Base-by-base conservation (phyloP, 148 eudicot species). In the Silene uniflora region DNA sequence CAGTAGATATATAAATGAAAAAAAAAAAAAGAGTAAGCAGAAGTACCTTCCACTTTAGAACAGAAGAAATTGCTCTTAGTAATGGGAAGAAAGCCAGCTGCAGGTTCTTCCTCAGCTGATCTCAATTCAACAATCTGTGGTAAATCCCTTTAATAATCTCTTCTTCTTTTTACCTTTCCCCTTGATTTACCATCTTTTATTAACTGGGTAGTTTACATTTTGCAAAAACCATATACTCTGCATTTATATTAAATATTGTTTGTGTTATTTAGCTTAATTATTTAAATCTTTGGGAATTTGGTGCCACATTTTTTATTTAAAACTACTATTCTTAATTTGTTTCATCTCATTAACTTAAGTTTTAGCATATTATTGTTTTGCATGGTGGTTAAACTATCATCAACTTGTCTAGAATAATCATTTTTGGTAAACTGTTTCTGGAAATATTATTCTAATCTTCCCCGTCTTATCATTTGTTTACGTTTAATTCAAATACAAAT, bases 71-170 rank as follows among this genome's bases (percentile, higher is more conserved):
- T 60, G 24, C 25, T 17, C 63, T 7, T 11, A 16, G 7, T 60
- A 24, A 60, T 60, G 63, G 24, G 22, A 6, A 60, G 25, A 60
- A 60, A 60, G 63, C 63, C 63, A 32, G 35, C 35, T 32, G 35
- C 35, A 17, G 24, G 24, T 6, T 60, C 70, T 59, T 71, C 80
- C 65, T 25, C 77, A 22, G 17, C 47, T 75, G 62, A 64, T 29
- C 25, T 32, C 23, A 77, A 19, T 39, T 19, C 39, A 29, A 72
- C 39, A 60, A 22, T 60, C 0, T 60, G 63, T 60, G 24, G 62
- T 35, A 29, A 71, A 62, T 5, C 21, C 72, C 66, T 55, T 62
- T 23, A 73, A 67, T 76, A 59, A 49, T 8, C 21, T 32, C 21
- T 18, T 17, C 6, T 25, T 8, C 7, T 52, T 24, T 52, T 58